Conservation (phyloP, 495 filamentous ascomycete genomes). For the Neurospora hispaniola region DNA sequence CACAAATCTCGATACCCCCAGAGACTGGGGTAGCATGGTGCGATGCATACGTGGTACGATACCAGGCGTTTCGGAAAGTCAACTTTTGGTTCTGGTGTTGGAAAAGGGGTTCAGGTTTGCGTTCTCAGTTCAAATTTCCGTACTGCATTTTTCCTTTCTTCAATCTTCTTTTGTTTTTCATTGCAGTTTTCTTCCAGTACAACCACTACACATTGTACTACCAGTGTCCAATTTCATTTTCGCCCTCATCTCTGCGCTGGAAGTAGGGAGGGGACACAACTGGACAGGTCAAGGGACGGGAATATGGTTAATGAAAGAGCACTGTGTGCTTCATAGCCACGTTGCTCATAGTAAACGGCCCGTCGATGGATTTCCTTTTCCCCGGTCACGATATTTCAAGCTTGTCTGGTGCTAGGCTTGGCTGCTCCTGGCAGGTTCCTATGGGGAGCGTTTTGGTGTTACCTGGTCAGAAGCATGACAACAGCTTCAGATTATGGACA, state of each 20-base stretch:
- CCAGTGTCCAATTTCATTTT: not conserved
- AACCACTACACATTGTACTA: not conserved
- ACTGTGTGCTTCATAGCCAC: not conserved
- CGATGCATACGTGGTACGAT: not conserved
- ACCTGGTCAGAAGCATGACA: not conserved
- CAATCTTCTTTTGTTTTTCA: not conserved
- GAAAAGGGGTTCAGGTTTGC: not conserved
- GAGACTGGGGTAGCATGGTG: not conserved
- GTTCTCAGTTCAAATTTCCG: not conserved
- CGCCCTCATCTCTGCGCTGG: not conserved
- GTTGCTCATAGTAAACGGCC: not conserved
- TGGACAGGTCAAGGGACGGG: not conserved
- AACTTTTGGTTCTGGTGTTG: not conserved
- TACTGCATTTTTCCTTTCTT: not conserved
- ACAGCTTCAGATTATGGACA: not conserved
- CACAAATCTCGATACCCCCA: not conserved
- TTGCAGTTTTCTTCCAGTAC: not conserved
- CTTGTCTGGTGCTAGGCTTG: not conserved
- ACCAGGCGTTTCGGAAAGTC: not conserved
- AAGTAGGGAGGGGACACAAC: not conserved
- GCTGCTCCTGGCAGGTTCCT: not conserved
- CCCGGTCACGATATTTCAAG: not conserved
- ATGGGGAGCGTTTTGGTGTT: not conserved
- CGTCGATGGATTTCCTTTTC: not conserved
- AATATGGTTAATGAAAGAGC: not conserved